Evolutionary conservation across 176 grass and related monocot genomes (phyloP).

Genomic region (Dendrocalamus sinicus): DNA sequence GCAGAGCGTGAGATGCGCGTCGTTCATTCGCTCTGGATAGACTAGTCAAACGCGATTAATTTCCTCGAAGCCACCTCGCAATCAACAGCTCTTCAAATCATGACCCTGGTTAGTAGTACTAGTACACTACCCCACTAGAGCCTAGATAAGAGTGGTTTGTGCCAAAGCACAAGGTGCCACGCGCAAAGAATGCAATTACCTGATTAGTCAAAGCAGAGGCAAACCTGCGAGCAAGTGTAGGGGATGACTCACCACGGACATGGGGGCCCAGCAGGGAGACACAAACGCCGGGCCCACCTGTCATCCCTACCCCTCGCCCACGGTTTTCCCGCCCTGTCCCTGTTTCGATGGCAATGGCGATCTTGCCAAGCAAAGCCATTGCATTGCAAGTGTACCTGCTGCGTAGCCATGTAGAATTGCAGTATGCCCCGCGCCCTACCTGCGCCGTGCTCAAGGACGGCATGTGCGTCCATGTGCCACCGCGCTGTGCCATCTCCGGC

Average conservation of each 20-base stretch:
- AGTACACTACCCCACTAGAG: no score
- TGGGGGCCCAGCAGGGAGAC: background rate
- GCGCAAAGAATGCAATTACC: background rate
- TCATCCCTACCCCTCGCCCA: background rate
- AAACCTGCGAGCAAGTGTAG: background rate
- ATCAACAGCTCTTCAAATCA: no score
- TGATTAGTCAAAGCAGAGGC: constrained; percentile 28
- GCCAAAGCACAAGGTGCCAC: background rate
- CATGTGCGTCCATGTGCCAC: constrained; percentile 47
- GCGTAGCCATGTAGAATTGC: background rate
- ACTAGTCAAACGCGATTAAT: background rate
- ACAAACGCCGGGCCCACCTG: background rate
- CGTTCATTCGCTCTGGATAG: background rate
- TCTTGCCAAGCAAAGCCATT: background rate
- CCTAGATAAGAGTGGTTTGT: no score
- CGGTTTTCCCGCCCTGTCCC: background rate
- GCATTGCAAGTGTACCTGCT: background rate
- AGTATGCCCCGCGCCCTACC: background rate
- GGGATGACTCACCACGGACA: background rate
- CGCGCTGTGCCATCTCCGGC: background rate
- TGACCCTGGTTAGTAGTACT: background rate
- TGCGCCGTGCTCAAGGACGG: background rate
- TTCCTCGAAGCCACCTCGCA: background rate
- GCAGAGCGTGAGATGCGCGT: background rate
- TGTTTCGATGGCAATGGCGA: background rate